Evolutionary conservation across 164 flowering plant species (phyloP), one percentile per base, ranked within the genome.

Genomic region (Nymphaea colorata): DNA sequence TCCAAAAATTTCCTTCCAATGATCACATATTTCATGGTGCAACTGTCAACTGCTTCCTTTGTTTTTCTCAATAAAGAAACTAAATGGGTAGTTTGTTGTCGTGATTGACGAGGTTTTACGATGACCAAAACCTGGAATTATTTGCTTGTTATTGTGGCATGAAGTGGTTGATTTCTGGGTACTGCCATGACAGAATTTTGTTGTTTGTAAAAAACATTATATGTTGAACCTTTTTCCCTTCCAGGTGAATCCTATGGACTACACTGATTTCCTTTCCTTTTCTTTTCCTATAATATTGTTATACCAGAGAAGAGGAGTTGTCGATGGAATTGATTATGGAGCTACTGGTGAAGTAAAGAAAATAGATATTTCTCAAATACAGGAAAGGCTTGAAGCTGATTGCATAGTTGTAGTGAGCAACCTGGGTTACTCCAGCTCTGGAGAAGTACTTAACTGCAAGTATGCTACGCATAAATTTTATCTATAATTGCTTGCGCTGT

Each of bases 371-470:
- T 41, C 81, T 78, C 91, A 88, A 60, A 89, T 95, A 70, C 82
- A 89, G 25, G 91, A 90, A 73, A 92, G 94, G 79, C 99, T 92
- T 68, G 89, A 88, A 81, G 82, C 76, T 73, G 89, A 85, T 67
- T 88, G 82, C 74, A 82, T 95, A 25, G 98, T 90, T 25, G 70
- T 90, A 44, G 66, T 87, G 73, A 87, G 88, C 81, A 92, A 92
- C 76, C 79, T 94, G 68, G 96, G 96, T 36, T 84, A 79, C 79
- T 92, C 99, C 72, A 95, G 99, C 78, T 86, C 98, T 72, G 99
- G 99, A 71, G 97, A 92, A 86, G 96, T 87, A 61, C 72, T 95
- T 70, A 95, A 95, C 80, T 95, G 99, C 98, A 95, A 95, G 99
- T 94, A 91, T 80, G 98, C 74, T 74, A 64, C 41, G n/a, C 17